Evolutionary conservation across 2,329 filamentous ascomycete species (phyloP).

Genomic region (Clarireedia homoeocarpa): DNA sequence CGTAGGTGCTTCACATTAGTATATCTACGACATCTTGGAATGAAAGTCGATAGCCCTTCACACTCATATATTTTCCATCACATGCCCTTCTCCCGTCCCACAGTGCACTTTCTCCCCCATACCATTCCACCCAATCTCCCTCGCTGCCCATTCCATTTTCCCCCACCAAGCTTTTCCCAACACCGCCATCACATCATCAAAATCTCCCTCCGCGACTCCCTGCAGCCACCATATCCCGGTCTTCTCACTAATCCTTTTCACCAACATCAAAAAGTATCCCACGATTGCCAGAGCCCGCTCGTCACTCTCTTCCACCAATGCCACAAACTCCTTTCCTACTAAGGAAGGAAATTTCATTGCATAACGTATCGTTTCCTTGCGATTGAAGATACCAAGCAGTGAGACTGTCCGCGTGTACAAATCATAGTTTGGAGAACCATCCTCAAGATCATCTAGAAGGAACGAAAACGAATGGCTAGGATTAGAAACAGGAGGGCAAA

Average conservation of each 20-base stretch:
- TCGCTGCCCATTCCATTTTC: background rate
- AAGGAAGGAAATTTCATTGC: background rate
- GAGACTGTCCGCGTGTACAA: background rate
- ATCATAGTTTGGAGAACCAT: background rate
- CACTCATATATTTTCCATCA: no score
- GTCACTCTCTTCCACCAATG: background rate
- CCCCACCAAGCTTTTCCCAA: background rate
- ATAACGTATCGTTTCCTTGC: background rate
- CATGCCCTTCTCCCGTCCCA: no score
- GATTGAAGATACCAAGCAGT: background rate
- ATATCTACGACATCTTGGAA: no score
- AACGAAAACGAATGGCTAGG: background rate
- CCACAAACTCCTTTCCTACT: background rate
- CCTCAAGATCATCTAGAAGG: background rate
- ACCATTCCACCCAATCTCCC: background rate
- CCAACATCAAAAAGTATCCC: slow-evolving; percentile 5
- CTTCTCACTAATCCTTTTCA: background rate
- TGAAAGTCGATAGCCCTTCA: no score
- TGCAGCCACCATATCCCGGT: background rate
- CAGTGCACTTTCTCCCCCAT: no score
- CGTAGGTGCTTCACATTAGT: no score
- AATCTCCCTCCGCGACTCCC: background rate
- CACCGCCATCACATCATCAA: background rate
- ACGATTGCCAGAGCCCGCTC: background rate
- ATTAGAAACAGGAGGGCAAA: background rate